A percentile compares a stretch with the other conserved stretches of the same genome.
Conservation (phyloP, 2,329 filamentous ascomycete species). For the Botrytis aclada region DNA sequence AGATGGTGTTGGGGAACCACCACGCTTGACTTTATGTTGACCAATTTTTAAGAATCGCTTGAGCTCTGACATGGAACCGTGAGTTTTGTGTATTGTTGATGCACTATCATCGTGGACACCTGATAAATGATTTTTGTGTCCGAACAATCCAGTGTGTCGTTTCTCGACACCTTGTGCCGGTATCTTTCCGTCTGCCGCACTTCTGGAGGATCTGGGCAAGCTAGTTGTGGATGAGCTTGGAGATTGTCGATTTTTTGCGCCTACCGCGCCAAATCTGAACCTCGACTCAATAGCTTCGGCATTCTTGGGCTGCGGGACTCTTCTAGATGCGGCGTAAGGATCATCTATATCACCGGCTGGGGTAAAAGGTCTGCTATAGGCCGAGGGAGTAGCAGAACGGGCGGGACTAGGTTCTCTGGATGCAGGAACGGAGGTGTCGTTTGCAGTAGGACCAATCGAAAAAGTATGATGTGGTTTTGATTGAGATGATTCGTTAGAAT, state of each 20-base stretch:
- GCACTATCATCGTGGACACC: conserved; percentile 46
- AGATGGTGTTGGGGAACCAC: conserved; percentile 59
- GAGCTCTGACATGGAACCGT: conserved; percentile 88
- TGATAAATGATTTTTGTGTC: conserved; percentile 45
- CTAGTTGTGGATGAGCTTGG: conserved; percentile 52
- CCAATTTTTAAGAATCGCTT: conserved; percentile 94
- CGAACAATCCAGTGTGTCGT: conserved; percentile 47
- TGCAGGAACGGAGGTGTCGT: conserved; percentile 49
- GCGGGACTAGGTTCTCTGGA: conserved; percentile 65
- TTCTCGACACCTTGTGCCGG: conserved; percentile 48
- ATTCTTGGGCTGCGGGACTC: conserved; percentile 65
- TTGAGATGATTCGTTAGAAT: conserved; percentile 25
- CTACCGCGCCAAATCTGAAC: conserved; percentile 69
- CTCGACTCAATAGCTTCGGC: conserved; percentile 69
- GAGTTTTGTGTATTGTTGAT: conserved; percentile 50
- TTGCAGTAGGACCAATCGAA: conserved; percentile 38
- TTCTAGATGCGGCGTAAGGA: conserved; percentile 79
- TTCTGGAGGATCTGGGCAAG: conserved; percentile 44
- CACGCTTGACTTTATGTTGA: conserved; percentile 63
- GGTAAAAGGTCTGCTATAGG: conserved; percentile 72
- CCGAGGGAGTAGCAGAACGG: conserved; percentile 57
- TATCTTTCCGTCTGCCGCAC: conserved; percentile 41
- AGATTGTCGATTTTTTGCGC: conserved; percentile 65
- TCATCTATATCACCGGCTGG: conserved; percentile 78
- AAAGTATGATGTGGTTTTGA: conserved; percentile 33